Percentiles rank a stretch among this genome's conserved stretches.
These are phyloP conservation scores for Cicer chorassanicum DNA, from an alignment of 306 rosid species.

Conservation along the genomic window DNA sequence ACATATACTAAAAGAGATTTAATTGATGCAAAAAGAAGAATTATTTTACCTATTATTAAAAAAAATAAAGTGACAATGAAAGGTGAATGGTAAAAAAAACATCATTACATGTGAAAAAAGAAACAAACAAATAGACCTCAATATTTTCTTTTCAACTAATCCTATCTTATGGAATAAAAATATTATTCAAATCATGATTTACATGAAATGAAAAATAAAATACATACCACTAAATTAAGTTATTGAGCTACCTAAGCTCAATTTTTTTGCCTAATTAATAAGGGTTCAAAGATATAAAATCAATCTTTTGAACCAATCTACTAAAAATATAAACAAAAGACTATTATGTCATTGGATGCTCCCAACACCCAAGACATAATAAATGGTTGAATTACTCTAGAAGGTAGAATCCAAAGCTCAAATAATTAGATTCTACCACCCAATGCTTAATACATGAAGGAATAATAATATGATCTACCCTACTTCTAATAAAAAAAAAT, in stretches of 20 bases:
- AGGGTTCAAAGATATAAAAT: constrained; percentile 76
- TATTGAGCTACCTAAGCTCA: constrained; percentile 68
- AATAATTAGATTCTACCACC: constrained; percentile 56
- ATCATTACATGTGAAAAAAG: constrained; percentile 49
- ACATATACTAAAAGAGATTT: constrained; percentile 39
- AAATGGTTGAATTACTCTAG: constrained; percentile 56
- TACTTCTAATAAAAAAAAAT: constrained; percentile 49
- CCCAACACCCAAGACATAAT: constrained; percentile 64
- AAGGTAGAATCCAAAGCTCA: constrained; percentile 88
- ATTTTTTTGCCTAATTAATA: constrained; percentile 51
- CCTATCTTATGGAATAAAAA: constrained; percentile 29
- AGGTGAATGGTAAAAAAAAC: constrained; percentile 50
- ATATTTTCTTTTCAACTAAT: constrained; percentile 45
- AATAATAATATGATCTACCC: constrained; percentile 59
- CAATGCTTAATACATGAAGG: constrained; percentile 58
- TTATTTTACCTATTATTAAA: constrained; percentile 33
- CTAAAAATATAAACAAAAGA: constrained; percentile 57
- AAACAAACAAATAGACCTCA: constrained; percentile 44
- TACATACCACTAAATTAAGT: constrained; percentile 43
- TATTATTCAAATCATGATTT: constrained; percentile 53
- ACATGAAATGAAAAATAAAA: constrained; percentile 40
- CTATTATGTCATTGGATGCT: constrained; percentile 80
- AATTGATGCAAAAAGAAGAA: constrained; percentile 50
- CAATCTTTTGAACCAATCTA: constrained; percentile 68
- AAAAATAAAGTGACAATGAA: constrained; percentile 48